phyloP scores from a whole-genome alignment of 192 early-diverging fungal species.

The Backusella liffmaniae region DNA sequence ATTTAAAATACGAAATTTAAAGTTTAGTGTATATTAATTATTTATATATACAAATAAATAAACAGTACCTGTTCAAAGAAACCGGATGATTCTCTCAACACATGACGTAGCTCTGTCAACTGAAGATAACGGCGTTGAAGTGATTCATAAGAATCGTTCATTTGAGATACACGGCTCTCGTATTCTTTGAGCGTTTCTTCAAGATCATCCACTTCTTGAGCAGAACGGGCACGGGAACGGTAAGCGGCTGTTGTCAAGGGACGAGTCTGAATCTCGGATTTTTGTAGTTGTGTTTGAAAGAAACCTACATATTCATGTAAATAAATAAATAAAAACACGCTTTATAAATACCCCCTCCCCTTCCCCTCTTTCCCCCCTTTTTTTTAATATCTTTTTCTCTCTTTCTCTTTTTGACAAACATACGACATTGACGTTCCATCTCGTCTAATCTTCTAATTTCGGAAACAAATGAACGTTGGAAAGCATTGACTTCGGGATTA shows the following conservation, averaged over 20 bases:
- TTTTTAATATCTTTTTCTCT: neutral
- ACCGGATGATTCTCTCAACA: slow-evolving; percentile 81
- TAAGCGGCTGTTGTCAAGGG: slow-evolving; percentile 45
- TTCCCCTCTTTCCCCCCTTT: neutral
- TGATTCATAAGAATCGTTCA: slow-evolving; percentile 85
- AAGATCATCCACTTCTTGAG: slow-evolving; percentile 93
- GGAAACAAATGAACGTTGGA: slow-evolving; percentile 93
- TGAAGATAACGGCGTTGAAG: slow-evolving; percentile 89
- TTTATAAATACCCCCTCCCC: neutral
- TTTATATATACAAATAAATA: neutral
- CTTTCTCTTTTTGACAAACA: slow-evolving; percentile 24
- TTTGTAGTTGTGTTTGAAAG: slow-evolving; percentile 76
- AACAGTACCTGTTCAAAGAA: slow-evolving; percentile 74
- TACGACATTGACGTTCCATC: slow-evolving; percentile 94
- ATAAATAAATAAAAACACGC: slow-evolving; percentile 10
- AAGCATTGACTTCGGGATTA: slow-evolving; percentile 92
- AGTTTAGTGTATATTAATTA: neutral
- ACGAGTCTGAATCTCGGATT: slow-evolving; percentile 64
- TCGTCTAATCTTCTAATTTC: slow-evolving; percentile 97
- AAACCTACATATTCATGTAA: slow-evolving; percentile 58
- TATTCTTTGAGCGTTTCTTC: slow-evolving; percentile 77
- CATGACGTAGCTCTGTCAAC: slow-evolving; percentile 86
- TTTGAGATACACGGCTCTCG: slow-evolving; percentile 78
- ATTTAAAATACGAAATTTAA: neutral
- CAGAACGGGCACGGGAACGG: slow-evolving; percentile 65